These are phyloP conservation scores for Xylariaceae sp. DNA, from an alignment of 2,329 filamentous ascomycete species.

Conservation along the genomic window DNA sequence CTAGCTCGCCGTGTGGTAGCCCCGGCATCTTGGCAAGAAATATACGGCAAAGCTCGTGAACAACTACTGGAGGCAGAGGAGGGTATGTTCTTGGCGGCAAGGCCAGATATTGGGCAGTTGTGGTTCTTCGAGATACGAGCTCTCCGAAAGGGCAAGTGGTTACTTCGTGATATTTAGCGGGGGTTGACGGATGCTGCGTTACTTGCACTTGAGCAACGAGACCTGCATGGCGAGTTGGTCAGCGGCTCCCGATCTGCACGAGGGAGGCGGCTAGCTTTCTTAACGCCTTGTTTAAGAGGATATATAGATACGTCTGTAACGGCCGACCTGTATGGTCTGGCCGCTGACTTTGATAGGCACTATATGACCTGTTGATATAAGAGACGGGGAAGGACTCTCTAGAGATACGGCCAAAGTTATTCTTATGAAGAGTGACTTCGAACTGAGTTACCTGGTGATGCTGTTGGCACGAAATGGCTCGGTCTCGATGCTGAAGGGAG, in stretches of 20 bases:
- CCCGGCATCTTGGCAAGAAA: conserved; percentile 17
- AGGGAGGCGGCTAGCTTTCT: conserved; percentile 18
- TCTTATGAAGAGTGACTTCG: neutral
- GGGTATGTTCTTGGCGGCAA: conserved; percentile 4
- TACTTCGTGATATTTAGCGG: conserved; percentile 30
- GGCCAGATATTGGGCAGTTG: conserved; percentile 24
- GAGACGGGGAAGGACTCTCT: too few species aligned
- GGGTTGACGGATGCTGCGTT: conserved; percentile 30
- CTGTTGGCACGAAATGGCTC: neutral
- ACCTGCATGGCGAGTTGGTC: conserved; percentile 18
- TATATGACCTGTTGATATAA: neutral
- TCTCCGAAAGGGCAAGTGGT: conserved; percentile 39
- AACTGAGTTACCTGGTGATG: neutral
- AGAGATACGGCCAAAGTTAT: neutral
- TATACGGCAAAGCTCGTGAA: conserved; percentile 16
- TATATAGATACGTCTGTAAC: too few species aligned
- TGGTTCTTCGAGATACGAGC: conserved; percentile 27
- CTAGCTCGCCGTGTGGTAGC: neutral
- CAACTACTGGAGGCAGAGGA: conserved; percentile 17
- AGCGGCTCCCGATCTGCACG: conserved; percentile 21
- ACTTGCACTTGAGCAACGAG: conserved; percentile 7
- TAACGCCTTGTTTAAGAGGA: conserved; percentile 7
- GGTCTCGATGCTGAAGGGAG: neutral
- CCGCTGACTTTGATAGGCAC: too few species aligned
- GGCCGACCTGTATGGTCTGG: too few species aligned